These are phyloP conservation scores for Pseudogymnoascus sp. DNA, from an alignment of 2,329 filamentous ascomycete genomes.

Conservation along the genomic window DNA sequence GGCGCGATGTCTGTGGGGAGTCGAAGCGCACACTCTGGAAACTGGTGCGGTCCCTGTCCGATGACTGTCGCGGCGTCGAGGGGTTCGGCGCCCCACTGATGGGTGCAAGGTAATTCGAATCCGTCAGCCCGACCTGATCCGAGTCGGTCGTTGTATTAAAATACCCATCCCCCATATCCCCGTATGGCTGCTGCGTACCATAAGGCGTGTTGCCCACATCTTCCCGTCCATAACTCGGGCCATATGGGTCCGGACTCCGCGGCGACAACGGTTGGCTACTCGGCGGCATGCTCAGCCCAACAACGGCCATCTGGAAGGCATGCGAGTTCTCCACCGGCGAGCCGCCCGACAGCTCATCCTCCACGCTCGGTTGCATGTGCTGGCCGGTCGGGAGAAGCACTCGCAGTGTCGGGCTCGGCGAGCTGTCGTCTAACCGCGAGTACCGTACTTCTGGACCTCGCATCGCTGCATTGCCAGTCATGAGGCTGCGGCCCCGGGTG, in stretches of 20 bases:
- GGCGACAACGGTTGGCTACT: slow-evolving; percentile 24
- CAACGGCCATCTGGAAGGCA: slow-evolving; percentile 27
- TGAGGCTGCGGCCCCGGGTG: slow-evolving; percentile 29
- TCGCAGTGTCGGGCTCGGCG: slow-evolving; percentile 25
- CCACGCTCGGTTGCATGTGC: slow-evolving; percentile 16
- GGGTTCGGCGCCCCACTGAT: slow-evolving; percentile 41
- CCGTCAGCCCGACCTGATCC: slow-evolving; percentile 54
- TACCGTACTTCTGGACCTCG: slow-evolving; percentile 27
- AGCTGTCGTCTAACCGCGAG: slow-evolving; percentile 28
- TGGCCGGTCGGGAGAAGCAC: slow-evolving; percentile 15
- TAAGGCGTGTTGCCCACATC: slow-evolving; percentile 25
- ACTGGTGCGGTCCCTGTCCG: slow-evolving; percentile 40
- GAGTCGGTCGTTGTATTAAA: slow-evolving; percentile 40
- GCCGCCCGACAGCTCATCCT: slow-evolving; percentile 21
- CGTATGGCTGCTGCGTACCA: slow-evolving; percentile 20
- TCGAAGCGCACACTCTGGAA: slow-evolving; percentile 50
- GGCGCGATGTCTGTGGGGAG: slow-evolving; percentile 30
- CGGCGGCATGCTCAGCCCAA: slow-evolving; percentile 1
- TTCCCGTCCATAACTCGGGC: slow-evolving; percentile 26
- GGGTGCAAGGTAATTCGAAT: slow-evolving; percentile 48
- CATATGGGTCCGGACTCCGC: slow-evolving; percentile 29
- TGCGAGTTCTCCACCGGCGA: slow-evolving; percentile 28
- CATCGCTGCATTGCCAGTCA: slow-evolving; percentile 25
- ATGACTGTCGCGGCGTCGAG: slow-evolving; percentile 36
- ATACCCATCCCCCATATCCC: slow-evolving; percentile 27